Base-by-base conservation (phyloP, 805 yeast genomes). In the Pichia cephalocereana region DNA sequence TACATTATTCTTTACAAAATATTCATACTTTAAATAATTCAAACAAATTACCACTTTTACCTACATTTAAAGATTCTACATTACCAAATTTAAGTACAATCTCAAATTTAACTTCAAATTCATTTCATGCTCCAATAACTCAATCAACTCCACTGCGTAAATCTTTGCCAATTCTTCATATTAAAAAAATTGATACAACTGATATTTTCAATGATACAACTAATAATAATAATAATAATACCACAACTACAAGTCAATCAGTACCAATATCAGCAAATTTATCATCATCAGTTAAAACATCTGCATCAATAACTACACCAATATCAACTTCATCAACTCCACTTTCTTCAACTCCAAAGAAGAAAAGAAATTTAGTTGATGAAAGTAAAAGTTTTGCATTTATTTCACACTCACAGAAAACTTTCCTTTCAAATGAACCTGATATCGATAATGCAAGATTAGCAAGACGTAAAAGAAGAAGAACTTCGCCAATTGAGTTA, bases 391-490 rank as follows among this genome's bases (percentile, higher is more conserved):
- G 74, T 18, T 86, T 82, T 67, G 97, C 97, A 17, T 91, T 91
- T 67, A 91, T 91, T 54, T 82, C 95, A 23, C 98, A 91, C 66
- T 87, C 96, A 8, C 95, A 89, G 30, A 81, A 88, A 18, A 86
- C 96, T 0, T 91, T 82, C 62, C 89, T 95, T 15, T 72, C 79
- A 4, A 83, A 82, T 52, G 95, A 86, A 61, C 95, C 96, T 3
- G 68, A 73, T 48, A 87, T 88, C 48, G 96, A 89, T 66, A 87
- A 90, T 61, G 88, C 88, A n/a, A 89, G 89, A 44, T 71, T 90
- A 50, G 97, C 96, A 1, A 82, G 98, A 57, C 80, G 97, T 48
- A 91, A 91, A 64, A 79, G 99, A 68, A 81, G 99, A 69, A 83
- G 98, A 70, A 93, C 99, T 1, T 82, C 95, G 1, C 93, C 95